A percentile compares a stretch with the other conserved stretches of the same genome.
These are phyloP conservation scores for Strobilomyces echinocephalus DNA, from an alignment of 768 basidiomycete genomes.

Conservation along the genomic window DNA sequence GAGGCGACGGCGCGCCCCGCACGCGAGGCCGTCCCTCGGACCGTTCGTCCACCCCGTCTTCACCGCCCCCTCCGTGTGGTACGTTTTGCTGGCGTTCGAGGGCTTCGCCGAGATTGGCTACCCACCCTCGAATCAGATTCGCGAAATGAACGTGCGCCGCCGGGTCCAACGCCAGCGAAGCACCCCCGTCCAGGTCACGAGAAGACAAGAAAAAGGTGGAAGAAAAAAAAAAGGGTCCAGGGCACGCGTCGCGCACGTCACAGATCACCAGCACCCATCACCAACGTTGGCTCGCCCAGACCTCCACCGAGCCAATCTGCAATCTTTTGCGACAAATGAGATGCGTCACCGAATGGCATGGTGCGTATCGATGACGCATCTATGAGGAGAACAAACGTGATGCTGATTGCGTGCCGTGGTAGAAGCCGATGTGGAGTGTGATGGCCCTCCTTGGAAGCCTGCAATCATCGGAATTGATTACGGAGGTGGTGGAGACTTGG, in stretches of 20 bases:
- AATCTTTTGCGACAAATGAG: slow-evolving; percentile 13
- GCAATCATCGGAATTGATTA: neutral
- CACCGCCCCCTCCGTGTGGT: neutral
- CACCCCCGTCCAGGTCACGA: too few species aligned
- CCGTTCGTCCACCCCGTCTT: neutral
- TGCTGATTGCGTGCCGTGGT: neutral
- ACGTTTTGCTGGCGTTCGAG: neutral
- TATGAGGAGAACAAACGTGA: neutral
- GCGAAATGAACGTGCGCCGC: slow-evolving; percentile 20
- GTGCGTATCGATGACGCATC: slow-evolving; percentile 4
- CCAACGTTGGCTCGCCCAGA: neutral
- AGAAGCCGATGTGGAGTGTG: slow-evolving; percentile 7
- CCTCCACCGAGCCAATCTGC: slow-evolving; percentile 13
- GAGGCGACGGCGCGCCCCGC: slow-evolving; percentile 19
- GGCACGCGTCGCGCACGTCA: slow-evolving; percentile 18
- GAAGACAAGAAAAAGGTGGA: too few species aligned
- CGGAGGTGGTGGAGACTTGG: too few species aligned
- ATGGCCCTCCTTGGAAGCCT: slow-evolving; percentile 2
- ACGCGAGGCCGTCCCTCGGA: neutral
- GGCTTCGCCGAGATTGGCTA: slow-evolving; percentile 6
- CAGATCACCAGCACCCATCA: neutral
- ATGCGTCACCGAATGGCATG: slow-evolving; percentile 21
- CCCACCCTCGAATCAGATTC: slow-evolving; percentile 21
- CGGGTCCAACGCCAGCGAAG: neutral
- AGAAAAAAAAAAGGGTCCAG: neutral